A percentile compares a stretch with the other conserved stretches of the same genome.
Evolutionary conservation across 225 moss, liverwort and hornwort genomes (phyloP).

Genomic region (Antitrichia curtipendula): DNA sequence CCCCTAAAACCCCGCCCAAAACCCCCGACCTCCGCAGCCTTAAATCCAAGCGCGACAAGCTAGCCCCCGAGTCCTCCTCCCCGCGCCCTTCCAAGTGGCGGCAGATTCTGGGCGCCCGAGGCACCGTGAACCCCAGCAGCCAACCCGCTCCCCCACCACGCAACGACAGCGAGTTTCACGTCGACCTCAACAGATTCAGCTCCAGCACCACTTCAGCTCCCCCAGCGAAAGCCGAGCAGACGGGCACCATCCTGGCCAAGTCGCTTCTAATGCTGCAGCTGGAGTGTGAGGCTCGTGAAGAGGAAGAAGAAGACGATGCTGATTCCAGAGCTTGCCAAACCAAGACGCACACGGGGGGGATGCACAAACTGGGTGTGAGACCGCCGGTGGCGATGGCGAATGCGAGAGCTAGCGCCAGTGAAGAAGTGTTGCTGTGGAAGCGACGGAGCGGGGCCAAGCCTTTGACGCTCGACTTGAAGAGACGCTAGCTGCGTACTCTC

Average conservation of each 20-base stretch:
- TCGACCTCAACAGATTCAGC: conserved; percentile 39
- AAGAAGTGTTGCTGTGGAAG: conserved; percentile 37
- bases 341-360: not conserved
- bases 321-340: not conserved
- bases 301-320: not conserved
- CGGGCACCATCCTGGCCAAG: conserved; percentile 31
- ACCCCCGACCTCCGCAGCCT: not conserved
- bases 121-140: conserved; percentile 12
- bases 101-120: conserved; percentile 17
- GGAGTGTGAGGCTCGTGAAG: conserved; percentile 12
- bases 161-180: conserved; percentile 6
- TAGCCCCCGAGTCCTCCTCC: not conserved
- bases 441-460: conserved; percentile 27
- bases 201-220: not conserved
- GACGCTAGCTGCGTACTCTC: not conserved
- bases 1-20: not conserved
- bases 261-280: conserved; percentile 39
- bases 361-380: not conserved
- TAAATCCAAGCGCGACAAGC: conserved; percentile 14
- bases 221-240: not conserved
- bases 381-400: not conserved
- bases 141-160: not conserved
- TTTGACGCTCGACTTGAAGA: conserved; percentile 25
- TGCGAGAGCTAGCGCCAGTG: not conserved
- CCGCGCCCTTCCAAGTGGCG: conserved; percentile 31